These are phyloP conservation scores for Stagonosporopsis rhizophila DNA, from an alignment of 2,329 filamentous ascomycete genomes.

Conservation along the genomic window DNA sequence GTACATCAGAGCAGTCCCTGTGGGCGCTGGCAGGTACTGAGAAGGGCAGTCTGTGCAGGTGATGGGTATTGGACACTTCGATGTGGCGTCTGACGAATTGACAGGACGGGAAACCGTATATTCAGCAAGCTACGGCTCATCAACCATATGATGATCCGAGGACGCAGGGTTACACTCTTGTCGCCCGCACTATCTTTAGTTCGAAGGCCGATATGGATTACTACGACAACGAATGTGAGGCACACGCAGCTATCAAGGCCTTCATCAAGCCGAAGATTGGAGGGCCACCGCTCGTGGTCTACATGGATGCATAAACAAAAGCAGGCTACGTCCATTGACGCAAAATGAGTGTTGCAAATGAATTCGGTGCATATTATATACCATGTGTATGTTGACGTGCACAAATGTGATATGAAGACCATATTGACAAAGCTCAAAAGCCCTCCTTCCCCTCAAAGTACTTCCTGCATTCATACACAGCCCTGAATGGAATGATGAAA, in stretches of 20 bases:
- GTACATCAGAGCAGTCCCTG: background rate
- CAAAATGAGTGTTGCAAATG: background rate
- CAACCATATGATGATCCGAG: conserved; percentile 64
- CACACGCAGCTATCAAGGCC: conserved; percentile 60
- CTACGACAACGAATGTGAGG: conserved; percentile 68
- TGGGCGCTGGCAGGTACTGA: background rate
- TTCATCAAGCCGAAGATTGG: conserved; percentile 37
- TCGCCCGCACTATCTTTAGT: conserved; percentile 68
- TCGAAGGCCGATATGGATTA: conserved; percentile 72
- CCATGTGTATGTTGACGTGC: background rate
- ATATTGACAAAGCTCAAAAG: conserved; percentile 52
- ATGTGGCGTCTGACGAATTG: background rate
- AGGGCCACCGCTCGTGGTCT: conserved; percentile 38
- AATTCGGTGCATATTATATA: background rate
- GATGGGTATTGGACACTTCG: background rate
- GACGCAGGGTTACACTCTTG: conserved; percentile 70
- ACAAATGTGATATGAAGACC: background rate
- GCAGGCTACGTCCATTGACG: background rate
- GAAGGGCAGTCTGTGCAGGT: background rate
- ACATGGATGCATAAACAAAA: conserved; percentile 32
- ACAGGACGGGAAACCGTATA: conserved; percentile 75
- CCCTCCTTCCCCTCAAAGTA: conserved; percentile 69
- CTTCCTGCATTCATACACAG: conserved; percentile 68
- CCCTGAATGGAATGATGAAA: conserved; percentile 79
- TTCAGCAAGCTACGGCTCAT: conserved; percentile 65